A percentile compares a stretch with the other conserved stretches of the same genome.
These are phyloP conservation scores for Penicillium aurantiogriseum DNA, from an alignment of 2,329 filamentous ascomycete species.

Conservation along the genomic window DNA sequence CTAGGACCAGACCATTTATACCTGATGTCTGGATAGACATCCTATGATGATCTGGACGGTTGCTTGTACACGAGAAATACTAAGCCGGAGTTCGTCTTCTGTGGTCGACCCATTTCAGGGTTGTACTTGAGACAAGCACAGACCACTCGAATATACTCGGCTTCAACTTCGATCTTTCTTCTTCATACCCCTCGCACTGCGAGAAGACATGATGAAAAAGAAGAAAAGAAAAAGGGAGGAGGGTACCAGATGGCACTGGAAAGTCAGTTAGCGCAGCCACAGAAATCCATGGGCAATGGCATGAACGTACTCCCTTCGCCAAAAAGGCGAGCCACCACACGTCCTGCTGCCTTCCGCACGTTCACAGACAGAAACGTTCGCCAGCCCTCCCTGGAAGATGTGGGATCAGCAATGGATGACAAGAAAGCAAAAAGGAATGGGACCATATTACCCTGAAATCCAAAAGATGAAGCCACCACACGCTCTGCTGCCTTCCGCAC, in stretches of 20 bases:
- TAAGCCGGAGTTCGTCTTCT: conserved; percentile 16
- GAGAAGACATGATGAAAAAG: conserved; percentile 1
- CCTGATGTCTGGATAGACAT: not conserved
- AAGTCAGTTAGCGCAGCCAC: not conserved
- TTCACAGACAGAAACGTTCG: not conserved
- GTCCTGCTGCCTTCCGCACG: not conserved
- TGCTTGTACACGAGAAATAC: conserved; percentile 15
- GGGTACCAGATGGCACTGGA: not conserved
- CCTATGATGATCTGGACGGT: conserved; percentile 3
- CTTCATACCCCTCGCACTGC: conserved; percentile 1
- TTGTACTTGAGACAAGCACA: not conserved
- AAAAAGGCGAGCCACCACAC: not conserved
- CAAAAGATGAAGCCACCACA: not conserved
- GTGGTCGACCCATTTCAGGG: not conserved
- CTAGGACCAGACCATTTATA: not conserved
- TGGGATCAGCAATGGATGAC: too few relatives aligned
- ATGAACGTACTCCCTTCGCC: not conserved
- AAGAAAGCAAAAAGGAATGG: not conserved
- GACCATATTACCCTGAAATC: not conserved
- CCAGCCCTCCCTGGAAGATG: not conserved
- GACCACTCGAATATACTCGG: not conserved
- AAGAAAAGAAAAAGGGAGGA: not conserved
- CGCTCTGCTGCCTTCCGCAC: not conserved
- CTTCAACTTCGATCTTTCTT: not conserved
- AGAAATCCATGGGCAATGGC: not conserved